Evolutionary conservation across 345 rosid genomes (phyloP), one percentile per base, ranked within the genome.

Genomic region (Camelina hispida): DNA sequence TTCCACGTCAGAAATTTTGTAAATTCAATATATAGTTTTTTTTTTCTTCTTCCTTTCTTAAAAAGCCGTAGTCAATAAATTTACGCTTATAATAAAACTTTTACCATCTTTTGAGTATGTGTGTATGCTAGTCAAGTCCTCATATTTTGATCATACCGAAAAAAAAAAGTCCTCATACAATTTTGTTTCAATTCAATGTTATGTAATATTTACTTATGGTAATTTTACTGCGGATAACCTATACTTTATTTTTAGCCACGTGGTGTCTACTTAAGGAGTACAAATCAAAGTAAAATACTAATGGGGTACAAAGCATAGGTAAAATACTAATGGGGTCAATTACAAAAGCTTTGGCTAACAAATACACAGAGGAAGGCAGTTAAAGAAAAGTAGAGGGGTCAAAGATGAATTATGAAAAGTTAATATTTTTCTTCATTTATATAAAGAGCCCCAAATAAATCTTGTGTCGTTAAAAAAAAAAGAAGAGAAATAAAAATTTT

Each of bases 1-100:
- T 70, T 47, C 80, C 71, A 77, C 66, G 76, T 77, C 80, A 77
- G 40, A 51, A 23, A 32, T 34, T 12, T 40, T 18, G 8, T 53
- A 22, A 34, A 32, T 34, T 58, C 50, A 50, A 0, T 32, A 1
- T 12, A 40, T 25, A 25, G 4, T 42, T 30, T 65, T 52, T 9
- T 12, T 67, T 37, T 13, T 4, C 4, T 23, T 23, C 25, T 23
- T 25, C 28, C 4, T 25, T 48, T 4, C 5, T 66, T 66, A 32
- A 25, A 28, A 46, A 5, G 0, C 10, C 8, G n/a, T 63, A 25
- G 25, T 44, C 53, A 43, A 44, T 9, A 9, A n/a, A 65, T 51
- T 37, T 11, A n/a, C 11, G 16, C n/a, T 52, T 35, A 51, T 11
- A 15, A 20, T 7, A 13, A 14, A 25, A 40, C 1, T 4, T 54